Evolutionary conservation across 441 rosid species (phyloP).

Genomic region (Biscutella laevigata): DNA sequence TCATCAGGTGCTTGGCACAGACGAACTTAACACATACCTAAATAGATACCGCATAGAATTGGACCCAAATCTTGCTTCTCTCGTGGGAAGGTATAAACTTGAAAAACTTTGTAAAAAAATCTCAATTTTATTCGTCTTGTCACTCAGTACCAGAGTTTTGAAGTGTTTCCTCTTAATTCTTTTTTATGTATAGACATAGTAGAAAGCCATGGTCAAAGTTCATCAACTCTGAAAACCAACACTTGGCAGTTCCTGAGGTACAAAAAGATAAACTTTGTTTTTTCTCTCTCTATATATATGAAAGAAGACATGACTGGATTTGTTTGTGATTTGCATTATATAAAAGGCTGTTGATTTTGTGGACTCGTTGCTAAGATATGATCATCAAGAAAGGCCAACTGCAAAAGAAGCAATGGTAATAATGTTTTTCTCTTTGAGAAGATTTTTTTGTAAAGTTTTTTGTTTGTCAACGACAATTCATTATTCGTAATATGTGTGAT

Average conservation of each 20-base stretch:
- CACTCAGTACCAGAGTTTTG: not conserved
- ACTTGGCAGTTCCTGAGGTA: constrained; percentile 90
- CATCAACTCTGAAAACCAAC: constrained; percentile 77
- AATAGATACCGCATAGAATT: constrained; percentile 76
- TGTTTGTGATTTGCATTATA: not conserved
- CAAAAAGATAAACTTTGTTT: too few relatives aligned
- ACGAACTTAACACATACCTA: constrained; percentile 72
- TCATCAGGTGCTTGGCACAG: constrained; percentile 95
- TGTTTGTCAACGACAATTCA: too few relatives aligned
- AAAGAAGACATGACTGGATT: too few relatives aligned
- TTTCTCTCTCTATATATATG: not conserved
- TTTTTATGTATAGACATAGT: constrained; percentile 70
- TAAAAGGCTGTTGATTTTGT: constrained; percentile 86
- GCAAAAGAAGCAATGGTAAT: constrained; percentile 99
- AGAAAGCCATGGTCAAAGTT: constrained; percentile 91
- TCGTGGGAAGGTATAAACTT: constrained; percentile 96
- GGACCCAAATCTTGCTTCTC: constrained; percentile 81
- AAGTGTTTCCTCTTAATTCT: not conserved
- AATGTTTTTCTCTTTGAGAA: too few relatives aligned
- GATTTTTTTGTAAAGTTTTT: too few relatives aligned
- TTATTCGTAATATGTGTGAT: too few relatives aligned
- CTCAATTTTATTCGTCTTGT: not conserved
- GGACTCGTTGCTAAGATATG: constrained; percentile 89
- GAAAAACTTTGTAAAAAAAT: not conserved
- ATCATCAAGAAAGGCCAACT: constrained; percentile 96